Evolutionary conservation across 2,329 filamentous ascomycete species (phyloP), one percentile per base, ranked within the genome.

Genomic region (Cladophialophora carrionii): DNA sequence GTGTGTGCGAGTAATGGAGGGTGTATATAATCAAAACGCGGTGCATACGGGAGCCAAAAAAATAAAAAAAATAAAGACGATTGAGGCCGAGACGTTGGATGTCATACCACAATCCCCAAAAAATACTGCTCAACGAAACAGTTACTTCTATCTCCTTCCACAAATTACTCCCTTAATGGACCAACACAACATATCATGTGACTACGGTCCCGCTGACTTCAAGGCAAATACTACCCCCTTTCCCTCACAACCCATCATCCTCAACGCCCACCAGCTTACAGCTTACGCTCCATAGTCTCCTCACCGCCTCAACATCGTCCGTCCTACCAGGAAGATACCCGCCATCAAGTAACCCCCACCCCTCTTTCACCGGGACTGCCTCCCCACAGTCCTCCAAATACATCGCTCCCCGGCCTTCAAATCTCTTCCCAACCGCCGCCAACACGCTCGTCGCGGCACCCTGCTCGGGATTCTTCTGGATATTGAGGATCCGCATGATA

Each of bases 381-480:
- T 72, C 71, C 2, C 67, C 67, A 58, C 56, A 62, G 56, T 70
- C 56, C 41, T 59, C 62, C 29, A 64, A 22, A 48, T 64, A 64
- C 32, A 57, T 29, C 3, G 34, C 56, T 20, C 49, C 62, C 10
- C 53, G n/a, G 1, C 48, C 56, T 46, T 64, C 56, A 8, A 59
- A 60, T 20, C 48, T 14, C 56, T 46, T 49, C 10, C 37, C 62
- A 4, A 64, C 56, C n/a, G 62, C 62, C 17, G 56, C 62, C 46
- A 56, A 46, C 26, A 64, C 49, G 3, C 29, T 54, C 24, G 62
- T 64, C 48, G 55, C 62, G 46, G 77, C 77, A 1, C 78, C 78
- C 63, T 80, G 78, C 32, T 71, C 74, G 0, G 65, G 24, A 31
- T 63, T 74, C 64, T 77, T 79, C 55, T 74, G 65, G 2, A 66